Conservation (phyloP, 768 basidiomycete genomes). For the Aureoboletus auriporus region DNA sequence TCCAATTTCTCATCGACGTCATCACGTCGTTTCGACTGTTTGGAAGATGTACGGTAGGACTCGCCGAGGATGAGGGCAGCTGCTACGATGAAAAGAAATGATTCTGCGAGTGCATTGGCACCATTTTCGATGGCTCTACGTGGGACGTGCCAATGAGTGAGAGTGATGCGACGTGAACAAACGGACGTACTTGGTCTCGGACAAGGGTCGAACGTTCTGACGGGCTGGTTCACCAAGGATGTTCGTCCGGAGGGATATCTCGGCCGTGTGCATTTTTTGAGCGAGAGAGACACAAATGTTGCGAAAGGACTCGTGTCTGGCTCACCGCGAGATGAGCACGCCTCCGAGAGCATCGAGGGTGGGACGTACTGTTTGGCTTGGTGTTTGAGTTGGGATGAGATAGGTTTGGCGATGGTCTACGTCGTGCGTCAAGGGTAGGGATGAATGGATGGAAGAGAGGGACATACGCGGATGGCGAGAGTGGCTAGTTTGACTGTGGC, state of each 20-base stretch:
- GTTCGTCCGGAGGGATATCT: constrained; percentile 67
- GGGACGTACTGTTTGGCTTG: constrained; percentile 66
- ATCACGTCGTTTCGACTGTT: constrained; percentile 65
- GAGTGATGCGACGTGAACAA: too few species aligned
- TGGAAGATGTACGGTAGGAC: constrained; percentile 69
- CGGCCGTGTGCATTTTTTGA: constrained; percentile 71
- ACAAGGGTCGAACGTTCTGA: constrained; percentile 66
- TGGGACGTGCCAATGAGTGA: too few species aligned
- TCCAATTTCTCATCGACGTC: constrained; percentile 70
- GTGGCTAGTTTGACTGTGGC: constrained; percentile 73
- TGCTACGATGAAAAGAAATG: constrained; percentile 78
- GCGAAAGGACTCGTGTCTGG: constrained; percentile 71
- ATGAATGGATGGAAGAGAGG: neutral
- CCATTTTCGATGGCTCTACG: constrained; percentile 72
- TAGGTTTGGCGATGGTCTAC: constrained; percentile 84
- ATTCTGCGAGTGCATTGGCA: constrained; percentile 80
- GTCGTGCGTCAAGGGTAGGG: neutral
- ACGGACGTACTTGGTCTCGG: constrained; percentile 51
- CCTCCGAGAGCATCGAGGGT: neutral
- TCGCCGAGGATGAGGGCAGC: constrained; percentile 72
- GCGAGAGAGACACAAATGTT: constrained; percentile 68
- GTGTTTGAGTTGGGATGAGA: constrained; percentile 60
- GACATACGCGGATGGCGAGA: constrained; percentile 65
- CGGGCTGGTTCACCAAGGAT: constrained; percentile 73
- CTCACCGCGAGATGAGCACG: neutral